Conservation (phyloP, 2,329 filamentous ascomycete genomes). For the Tolypocladium nubicola region DNA sequence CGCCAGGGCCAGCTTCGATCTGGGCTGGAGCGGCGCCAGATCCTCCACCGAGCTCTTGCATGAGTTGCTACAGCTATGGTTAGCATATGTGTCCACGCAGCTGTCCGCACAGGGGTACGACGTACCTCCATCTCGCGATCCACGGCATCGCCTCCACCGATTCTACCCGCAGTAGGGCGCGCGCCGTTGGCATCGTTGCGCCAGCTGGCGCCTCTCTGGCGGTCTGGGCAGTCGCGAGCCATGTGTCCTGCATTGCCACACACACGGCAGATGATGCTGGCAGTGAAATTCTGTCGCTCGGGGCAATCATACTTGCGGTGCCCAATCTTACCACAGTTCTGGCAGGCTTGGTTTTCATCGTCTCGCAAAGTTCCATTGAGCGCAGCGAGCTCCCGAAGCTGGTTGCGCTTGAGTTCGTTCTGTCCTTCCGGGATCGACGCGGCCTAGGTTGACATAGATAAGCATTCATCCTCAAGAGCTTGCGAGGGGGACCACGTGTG, state of each 20-base stretch:
- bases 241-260: slow-evolving; percentile 98
- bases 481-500: neutral
- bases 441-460: slow-evolving; percentile 46
- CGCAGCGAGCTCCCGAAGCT: slow-evolving; percentile 91
- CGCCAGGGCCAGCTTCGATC: slow-evolving; percentile 74
- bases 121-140: slow-evolving; percentile 91
- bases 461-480: slow-evolving; percentile 6
- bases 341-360: slow-evolving; percentile 97
- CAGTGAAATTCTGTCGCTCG: slow-evolving; percentile 96
- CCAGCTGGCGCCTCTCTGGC: slow-evolving; percentile 84
- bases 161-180: slow-evolving; percentile 48
- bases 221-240: slow-evolving; percentile 93
- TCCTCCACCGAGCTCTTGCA: slow-evolving; percentile 88
- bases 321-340: slow-evolving; percentile 98
- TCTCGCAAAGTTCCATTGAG: slow-evolving; percentile 98
- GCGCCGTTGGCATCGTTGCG: slow-evolving; percentile 59
- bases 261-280: slow-evolving; percentile 96
- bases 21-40: slow-evolving; percentile 58
- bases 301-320: slow-evolving; percentile 99
- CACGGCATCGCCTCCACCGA: slow-evolving; percentile 72
- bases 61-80: slow-evolving; percentile 61
- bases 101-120: slow-evolving; percentile 4
- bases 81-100: slow-evolving; percentile 19
- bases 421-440: slow-evolving; percentile 97
- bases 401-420: slow-evolving; percentile 97